Base-by-base conservation (phyloP, 306 rosid species). In the Elaeagnus macrophylla region DNA sequence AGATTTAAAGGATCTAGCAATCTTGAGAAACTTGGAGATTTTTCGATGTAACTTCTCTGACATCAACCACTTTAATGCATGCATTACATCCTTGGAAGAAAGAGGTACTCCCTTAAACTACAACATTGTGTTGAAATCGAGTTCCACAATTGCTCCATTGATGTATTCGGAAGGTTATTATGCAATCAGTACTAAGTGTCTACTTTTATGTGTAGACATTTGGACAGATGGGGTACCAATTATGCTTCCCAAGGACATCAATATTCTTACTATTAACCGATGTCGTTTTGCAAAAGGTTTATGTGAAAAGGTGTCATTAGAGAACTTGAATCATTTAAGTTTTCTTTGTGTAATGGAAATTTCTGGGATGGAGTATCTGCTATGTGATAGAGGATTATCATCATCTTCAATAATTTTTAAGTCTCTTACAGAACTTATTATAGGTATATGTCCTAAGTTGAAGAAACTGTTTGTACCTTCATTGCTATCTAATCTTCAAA, bases 21-120 rank as follows among this genome's bases (percentile, higher is more conserved):
- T 51, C n/a, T 51, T 58, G 64, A 48, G 45, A 66, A 47, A 39
- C 39, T 17, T 67, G 39, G 62, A 56, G 36, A 36, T 15, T 9
- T 49, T 62, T 25, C 15, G 4, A 7, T 37, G 51, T 2, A 9
- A 35, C 2, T 58, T 67, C 7, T 17, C 7, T 15, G 38, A 43
- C 10, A 16, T 25, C 25, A 8, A 32, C 5, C 8, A 40, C 20
- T 67, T 41, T 7, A 67, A 50, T 43, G 48, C 37, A 5, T 66
- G 12, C 9, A 18, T 41, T 8, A 61, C 6, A 8, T 37, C 53
- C 12, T 16, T 19, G 18, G 37, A 10, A n/a, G 39, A 9, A 3
- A 3, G 57, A 37, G 15, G 6, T n/a, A n/a, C n/a, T 5, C 57
- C 35, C 12, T 10, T 3, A 0, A 15, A 15, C 7, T 60, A 53